These are phyloP conservation scores for Rhizopogon sp. DNA, from an alignment of 768 basidiomycete genomes.

Conservation along the genomic window DNA sequence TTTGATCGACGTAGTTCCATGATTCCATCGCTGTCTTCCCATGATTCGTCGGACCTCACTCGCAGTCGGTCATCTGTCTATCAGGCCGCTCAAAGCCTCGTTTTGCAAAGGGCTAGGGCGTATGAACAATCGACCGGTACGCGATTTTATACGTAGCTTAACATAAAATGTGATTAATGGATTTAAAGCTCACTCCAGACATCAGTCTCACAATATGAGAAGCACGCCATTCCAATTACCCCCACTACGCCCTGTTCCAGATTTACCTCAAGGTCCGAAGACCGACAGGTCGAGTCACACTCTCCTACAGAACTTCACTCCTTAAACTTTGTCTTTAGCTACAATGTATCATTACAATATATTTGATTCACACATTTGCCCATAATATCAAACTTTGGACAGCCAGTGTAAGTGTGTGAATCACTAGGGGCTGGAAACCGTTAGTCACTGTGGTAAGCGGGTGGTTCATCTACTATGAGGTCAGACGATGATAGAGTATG, in stretches of 20 bases:
- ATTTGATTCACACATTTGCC: background rate
- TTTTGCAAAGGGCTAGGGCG: slow-evolving; percentile 23
- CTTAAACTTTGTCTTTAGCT: background rate
- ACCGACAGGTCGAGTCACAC: background rate
- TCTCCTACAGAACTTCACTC: slow-evolving; percentile 2
- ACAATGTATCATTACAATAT: background rate
- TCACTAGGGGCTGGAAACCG: background rate
- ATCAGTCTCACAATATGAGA: slow-evolving; percentile 7
- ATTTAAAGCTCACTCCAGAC: background rate
- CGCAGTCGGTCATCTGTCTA: slow-evolving; percentile 4
- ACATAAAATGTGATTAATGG: background rate
- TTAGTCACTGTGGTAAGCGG: slow-evolving; percentile 14
- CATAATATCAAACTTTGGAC: background rate
- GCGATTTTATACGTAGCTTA: background rate
- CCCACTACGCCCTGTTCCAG: slow-evolving; percentile 27
- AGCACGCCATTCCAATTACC: slow-evolving; percentile 36
- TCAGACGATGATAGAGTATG: slow-evolving; percentile 10
- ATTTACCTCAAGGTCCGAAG: slow-evolving; percentile 17
- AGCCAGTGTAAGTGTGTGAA: too few relatives aligned
- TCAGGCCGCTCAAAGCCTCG: slow-evolving; percentile 19
- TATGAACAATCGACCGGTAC: slow-evolving; percentile 23
- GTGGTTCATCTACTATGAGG: slow-evolving; percentile 11
- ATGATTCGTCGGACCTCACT: slow-evolving; percentile 6
- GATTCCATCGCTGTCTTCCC: slow-evolving; percentile 1
- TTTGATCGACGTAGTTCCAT: slow-evolving; percentile 10